These are phyloP conservation scores for Pugionium cornutum DNA, from an alignment of 345 rosid genomes.

Conservation along the genomic window DNA sequence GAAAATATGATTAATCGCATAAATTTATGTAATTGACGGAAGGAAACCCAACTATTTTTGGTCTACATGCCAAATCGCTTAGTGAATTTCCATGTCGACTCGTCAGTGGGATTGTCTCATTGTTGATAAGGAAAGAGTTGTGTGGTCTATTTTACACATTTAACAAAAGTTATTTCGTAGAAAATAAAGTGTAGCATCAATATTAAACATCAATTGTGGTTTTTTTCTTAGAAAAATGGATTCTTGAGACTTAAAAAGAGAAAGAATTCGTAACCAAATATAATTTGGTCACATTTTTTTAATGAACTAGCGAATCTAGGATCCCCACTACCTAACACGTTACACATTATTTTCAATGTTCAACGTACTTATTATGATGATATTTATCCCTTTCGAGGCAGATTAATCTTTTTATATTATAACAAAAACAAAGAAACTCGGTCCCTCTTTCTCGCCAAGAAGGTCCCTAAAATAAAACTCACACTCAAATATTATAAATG, in stretches of 20 bases:
- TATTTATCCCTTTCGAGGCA: constrained; percentile 33
- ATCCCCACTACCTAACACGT: constrained; percentile 32
- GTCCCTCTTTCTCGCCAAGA: constrained; percentile 36
- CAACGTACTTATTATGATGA: constrained; percentile 9
- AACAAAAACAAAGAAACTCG: constrained; percentile 27
- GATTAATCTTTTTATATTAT: constrained; percentile 20
- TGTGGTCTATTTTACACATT: background rate
- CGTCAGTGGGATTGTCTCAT: background rate
- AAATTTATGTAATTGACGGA: too few relatives aligned
- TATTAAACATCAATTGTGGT: background rate
- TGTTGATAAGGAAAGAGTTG: background rate
- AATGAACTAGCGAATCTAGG: constrained; percentile 27
- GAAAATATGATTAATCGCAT: too few relatives aligned
- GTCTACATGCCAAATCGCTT: background rate
- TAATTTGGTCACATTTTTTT: constrained; percentile 14
- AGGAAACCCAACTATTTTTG: background rate
- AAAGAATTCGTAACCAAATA: constrained; percentile 28
- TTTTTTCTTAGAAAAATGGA: background rate
- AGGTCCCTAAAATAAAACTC: constrained; percentile 9
- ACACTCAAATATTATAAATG: background rate
- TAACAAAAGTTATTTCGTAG: background rate
- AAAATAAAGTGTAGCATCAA: background rate
- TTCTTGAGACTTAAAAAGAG: background rate
- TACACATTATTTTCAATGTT: constrained; percentile 19
- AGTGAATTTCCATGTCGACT: background rate